These are phyloP conservation scores for Fraxinus sp. DNA, from an alignment of 305 asterid genomes.

Conservation along the genomic window DNA sequence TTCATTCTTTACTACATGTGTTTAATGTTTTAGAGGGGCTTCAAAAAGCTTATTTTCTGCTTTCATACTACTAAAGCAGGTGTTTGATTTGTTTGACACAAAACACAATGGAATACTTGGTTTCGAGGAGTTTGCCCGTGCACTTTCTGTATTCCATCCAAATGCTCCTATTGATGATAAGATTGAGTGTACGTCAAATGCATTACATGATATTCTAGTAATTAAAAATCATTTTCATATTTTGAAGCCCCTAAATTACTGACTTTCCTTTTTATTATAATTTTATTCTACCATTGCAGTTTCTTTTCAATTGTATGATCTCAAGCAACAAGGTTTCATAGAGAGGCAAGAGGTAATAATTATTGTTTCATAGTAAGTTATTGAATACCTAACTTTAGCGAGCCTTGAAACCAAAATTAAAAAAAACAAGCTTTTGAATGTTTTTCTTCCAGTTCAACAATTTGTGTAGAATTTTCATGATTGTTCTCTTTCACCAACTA, in stretches of 20 bases:
- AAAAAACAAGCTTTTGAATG: not conserved
- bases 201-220: slow-evolving; percentile 9
- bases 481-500: not conserved
- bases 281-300: slow-evolving; percentile 50
- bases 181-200: slow-evolving; percentile 68
- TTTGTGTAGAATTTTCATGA: not conserved
- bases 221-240: slow-evolving; percentile 8
- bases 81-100: slow-evolving; percentile 93
- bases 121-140: slow-evolving; percentile 97
- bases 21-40: not conserved
- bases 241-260: slow-evolving; percentile 14
- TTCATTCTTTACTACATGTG: not conserved
- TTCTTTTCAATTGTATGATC: slow-evolving; percentile 97
- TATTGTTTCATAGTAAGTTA: slow-evolving; percentile 7
- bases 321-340: slow-evolving; percentile 96
- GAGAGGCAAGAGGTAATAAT: slow-evolving; percentile 93
- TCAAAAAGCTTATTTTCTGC: slow-evolving; percentile 18
- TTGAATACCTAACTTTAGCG: not conserved
- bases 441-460: not conserved
- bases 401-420: slow-evolving; percentile 6
- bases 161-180: slow-evolving; percentile 95
- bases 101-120: slow-evolving; percentile 97
- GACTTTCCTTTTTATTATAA: slow-evolving; percentile 1
- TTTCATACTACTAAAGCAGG: slow-evolving; percentile 43
- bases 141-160: slow-evolving; percentile 98